Evolutionary conservation across 176 grass and related monocot genomes (phyloP), one percentile per base, ranked within the genome.

Genomic region (Phragmites australis): DNA sequence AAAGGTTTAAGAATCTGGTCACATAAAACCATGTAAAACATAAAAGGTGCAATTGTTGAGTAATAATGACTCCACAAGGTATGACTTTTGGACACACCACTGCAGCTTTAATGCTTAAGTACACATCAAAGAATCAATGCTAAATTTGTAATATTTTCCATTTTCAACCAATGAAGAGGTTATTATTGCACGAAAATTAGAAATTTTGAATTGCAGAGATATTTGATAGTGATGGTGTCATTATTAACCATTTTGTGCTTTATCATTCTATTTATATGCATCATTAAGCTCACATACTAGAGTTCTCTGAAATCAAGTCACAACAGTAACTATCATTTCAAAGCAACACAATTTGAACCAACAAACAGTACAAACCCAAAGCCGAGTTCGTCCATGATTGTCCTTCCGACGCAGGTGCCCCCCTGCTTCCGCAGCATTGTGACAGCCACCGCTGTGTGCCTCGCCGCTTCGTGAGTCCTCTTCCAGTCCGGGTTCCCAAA

Each of bases 401-500:
- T 99, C 84, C 88, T 83, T 64, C 97, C 97, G 31, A 96, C 63
- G 68, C 84, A 99, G 27, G 84, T 83, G 5, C 56, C 93, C 49
- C 96, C 97, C 43, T 96, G 90, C 73, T 93, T 89, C 71, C 68
- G 91, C 55, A 99, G 82, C 66, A 75, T 64, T n/a, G 85, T 86
- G 9, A 96, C 80, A 64, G 76, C 85, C 70, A 88, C 56, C 2
- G 93, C 88, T 19, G 97, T 96, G 62, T 45, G 82, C 31, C 18
- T 89, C 30, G 93, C 76, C 6, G 76, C 70, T 50, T 78, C 70
- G 45, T 96, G 97, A 6, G 93, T 96, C 60, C 72, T 90, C 92
- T 92, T 93, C 97, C 97, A 99, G 82, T 96, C 90, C 51, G 90
- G 93, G 82, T 96, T 99, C 26, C 97, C 97, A 45, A 93, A 96